Base-by-base conservation (phyloP, 2,329 filamentous ascomycete genomes). In the Pyrenophora seminiperda region DNA sequence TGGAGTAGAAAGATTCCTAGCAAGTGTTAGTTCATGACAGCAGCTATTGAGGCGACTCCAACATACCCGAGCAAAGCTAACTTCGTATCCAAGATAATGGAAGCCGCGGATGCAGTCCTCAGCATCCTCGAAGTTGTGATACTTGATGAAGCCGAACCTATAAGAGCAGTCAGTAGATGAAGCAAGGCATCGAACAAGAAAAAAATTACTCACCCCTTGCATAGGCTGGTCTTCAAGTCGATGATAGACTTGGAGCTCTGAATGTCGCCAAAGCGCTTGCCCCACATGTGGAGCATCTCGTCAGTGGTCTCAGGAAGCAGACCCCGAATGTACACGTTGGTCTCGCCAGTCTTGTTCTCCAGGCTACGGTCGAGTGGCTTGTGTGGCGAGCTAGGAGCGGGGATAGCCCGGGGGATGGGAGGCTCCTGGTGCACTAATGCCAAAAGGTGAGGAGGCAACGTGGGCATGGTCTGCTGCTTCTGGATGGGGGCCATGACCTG, bases 201-300 rank as follows among this genome's bases (percentile, higher is more conserved):
- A 34, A 14, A 17, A 9, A 34, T 39, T 32, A 48, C 51, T 66
- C 77, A 96, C 94, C 94, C 94, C 77, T 99, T 99, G 84, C 94
- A 99, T 57, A 91, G 87, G 53, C 91, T 90, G 40, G 91, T 96
- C 61, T 89, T 87, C 43, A 92, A 88, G 76, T 99, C 95, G 67
- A 99, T 96, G 76, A 99, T 99, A 11, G 95, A 94, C 81, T 99
- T 99, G 68, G 91, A 97, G 59, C 92, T 96, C 76, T 96, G 91
- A 50, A 99, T 94, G 53, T 88, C 86, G 33, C 94, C 95, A 69
- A 97, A 99, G 41, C 93, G 89, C 62, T 84, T 81, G 34, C 93
- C 88, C 76, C 94, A 97, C 34, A 81, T 81, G 63, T 89, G 83
- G 14, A 99, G 79, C 70, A 95, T 87, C 41, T 95, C 89, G 67